phyloP scores from a whole-genome alignment of 495 filamentous ascomycete species.

The Xylaria longipes region DNA sequence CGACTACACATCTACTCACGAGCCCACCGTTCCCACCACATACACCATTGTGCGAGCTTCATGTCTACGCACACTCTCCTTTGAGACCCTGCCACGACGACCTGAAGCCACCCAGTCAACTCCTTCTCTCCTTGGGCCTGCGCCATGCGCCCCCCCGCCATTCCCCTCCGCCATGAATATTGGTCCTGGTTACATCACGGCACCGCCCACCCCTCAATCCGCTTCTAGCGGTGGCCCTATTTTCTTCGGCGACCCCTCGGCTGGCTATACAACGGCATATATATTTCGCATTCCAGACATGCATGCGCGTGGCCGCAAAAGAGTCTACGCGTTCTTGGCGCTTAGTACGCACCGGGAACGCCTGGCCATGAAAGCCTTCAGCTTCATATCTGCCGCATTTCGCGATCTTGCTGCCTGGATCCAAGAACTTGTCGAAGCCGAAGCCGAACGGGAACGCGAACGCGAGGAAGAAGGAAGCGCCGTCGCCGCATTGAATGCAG shows the following conservation, averaged over 20 bases:
- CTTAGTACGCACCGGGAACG: constrained; percentile 74
- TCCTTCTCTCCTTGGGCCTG: constrained; percentile 31
- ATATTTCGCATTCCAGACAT: constrained; percentile 90
- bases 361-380: constrained; percentile 75
- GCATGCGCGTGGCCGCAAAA: constrained; percentile 82
- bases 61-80: constrained; percentile 83
- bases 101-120: constrained; percentile 42
- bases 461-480: constrained; percentile 41
- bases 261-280: constrained; percentile 91
- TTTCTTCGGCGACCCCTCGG: constrained; percentile 81
- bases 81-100: constrained; percentile 80
- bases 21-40: constrained; percentile 74
- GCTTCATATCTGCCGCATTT: constrained; percentile 76
- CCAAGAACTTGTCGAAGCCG: constrained; percentile 61
- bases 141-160: constrained; percentile 26
- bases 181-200: constrained; percentile 40
- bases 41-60: constrained; percentile 86
- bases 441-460: constrained; percentile 67
- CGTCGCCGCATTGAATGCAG: constrained; percentile 43
- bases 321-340: constrained; percentile 88
- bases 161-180: constrained; percentile 44
- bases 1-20: constrained; percentile 85
- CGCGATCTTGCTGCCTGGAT: constrained; percentile 79
- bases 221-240: constrained; percentile 70
- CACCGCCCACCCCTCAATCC: constrained; percentile 42